Evolutionary conservation across 805 yeast genomes (phyloP).

Genomic region (Citeromyces matritensis): DNA sequence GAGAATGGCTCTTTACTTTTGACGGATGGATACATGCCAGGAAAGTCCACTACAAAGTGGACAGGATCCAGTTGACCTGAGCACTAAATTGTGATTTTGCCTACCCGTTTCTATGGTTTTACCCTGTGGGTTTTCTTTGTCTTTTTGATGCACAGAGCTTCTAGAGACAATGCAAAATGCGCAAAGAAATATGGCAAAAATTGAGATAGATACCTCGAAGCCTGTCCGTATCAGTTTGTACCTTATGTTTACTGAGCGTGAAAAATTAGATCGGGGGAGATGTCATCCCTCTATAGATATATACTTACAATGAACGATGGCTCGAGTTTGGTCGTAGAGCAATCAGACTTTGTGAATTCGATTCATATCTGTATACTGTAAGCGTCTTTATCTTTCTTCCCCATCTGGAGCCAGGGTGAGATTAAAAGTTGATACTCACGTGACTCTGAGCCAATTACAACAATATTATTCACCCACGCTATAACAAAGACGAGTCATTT

Average conservation of each 20-base stretch:
- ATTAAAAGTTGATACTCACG: too few species aligned
- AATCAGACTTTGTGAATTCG: too few species aligned
- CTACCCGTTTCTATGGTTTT: conserved; percentile 91
- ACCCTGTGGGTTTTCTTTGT: conserved; percentile 81
- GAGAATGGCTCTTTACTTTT: conserved; percentile 72
- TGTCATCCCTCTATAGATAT: too few species aligned
- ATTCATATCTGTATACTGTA: too few species aligned
- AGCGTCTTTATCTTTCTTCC: too few species aligned
- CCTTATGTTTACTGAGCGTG: conserved; percentile 62
- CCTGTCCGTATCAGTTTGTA: conserved; percentile 84
- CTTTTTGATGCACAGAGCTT: conserved; percentile 79
- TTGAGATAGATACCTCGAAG: conserved; percentile 75
- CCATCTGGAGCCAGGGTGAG: too few species aligned
- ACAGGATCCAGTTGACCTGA: conserved; percentile 84
- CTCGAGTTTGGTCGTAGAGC: too few species aligned
- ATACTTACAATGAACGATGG: too few species aligned
- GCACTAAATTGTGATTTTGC: conserved; percentile 78
- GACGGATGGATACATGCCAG: conserved; percentile 90
- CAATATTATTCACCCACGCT: too few species aligned
- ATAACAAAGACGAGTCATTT: too few species aligned
- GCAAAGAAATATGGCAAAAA: conserved; percentile 82
- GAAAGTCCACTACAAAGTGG: conserved; percentile 92
- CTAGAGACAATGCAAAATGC: conserved; percentile 80
- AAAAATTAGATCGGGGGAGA: background rate
- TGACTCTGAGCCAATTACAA: too few species aligned